These are phyloP conservation scores for Colletotrichum tropicicola DNA, from an alignment of 2,329 filamentous ascomycete genomes.

Conservation along the genomic window DNA sequence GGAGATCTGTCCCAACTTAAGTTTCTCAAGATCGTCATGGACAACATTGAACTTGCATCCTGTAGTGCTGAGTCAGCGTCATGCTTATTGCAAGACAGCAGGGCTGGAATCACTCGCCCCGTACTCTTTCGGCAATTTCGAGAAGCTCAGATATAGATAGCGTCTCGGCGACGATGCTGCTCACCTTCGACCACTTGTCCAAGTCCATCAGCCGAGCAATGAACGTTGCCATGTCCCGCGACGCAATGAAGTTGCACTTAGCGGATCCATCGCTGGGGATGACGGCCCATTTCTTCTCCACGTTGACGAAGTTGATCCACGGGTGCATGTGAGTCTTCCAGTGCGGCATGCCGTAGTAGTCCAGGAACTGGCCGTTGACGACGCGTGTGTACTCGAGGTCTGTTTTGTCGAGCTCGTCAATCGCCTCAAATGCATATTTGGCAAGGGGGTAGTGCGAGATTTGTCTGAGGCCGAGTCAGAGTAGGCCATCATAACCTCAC, in stretches of 20 bases:
- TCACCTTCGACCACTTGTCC: constrained; percentile 47
- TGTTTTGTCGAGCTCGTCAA: constrained; percentile 10
- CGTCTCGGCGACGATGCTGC: constrained; percentile 43
- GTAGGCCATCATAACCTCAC: too few relatives aligned
- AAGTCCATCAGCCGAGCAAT: constrained; percentile 47
- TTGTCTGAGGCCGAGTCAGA: constrained; percentile 19
- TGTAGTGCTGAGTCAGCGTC: neutral
- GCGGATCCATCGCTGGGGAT: constrained; percentile 24
- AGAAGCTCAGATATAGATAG: constrained; percentile 48
- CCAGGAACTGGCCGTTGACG: constrained; percentile 37
- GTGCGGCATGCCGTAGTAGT: constrained; percentile 39
- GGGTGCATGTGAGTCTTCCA: constrained; percentile 41
- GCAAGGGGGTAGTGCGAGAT: constrained; percentile 32
- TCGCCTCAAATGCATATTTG: constrained; percentile 35
- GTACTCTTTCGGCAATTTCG: constrained; percentile 39
- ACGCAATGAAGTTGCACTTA: constrained; percentile 10
- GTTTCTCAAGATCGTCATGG: constrained; percentile 30
- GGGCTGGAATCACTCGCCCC: neutral
- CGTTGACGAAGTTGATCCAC: constrained; percentile 15
- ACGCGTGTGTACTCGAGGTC: constrained; percentile 33
- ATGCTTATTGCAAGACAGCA: too few relatives aligned
- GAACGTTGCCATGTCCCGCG: constrained; percentile 36
- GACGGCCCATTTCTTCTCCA: constrained; percentile 20
- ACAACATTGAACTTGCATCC: neutral
- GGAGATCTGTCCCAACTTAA: constrained; percentile 35